Evolutionary conservation across 208 protist genomes (phyloP).

Genomic region (Wallacemonas sp.): DNA sequence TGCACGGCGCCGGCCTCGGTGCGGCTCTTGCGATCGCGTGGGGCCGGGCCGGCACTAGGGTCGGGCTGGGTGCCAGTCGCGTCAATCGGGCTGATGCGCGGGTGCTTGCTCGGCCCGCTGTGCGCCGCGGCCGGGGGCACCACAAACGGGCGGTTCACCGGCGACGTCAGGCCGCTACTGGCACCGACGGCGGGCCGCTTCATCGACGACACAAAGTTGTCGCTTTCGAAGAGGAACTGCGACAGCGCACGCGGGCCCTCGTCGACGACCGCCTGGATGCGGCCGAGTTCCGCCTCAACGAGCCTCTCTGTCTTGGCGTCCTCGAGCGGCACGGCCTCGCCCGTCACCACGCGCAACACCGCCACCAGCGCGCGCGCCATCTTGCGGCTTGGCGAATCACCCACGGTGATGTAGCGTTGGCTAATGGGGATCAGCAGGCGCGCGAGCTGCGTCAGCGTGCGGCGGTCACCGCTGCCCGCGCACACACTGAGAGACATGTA

Average conservation of each 20-base stretch:
- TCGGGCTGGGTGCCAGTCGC: background rate
- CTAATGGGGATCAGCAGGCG: slow-evolving; percentile 22
- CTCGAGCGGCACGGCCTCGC: slow-evolving; percentile 20
- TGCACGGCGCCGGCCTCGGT: background rate
- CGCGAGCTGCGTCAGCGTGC: slow-evolving; percentile 19
- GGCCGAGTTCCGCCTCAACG: slow-evolving; percentile 52
- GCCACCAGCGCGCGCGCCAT: slow-evolving; percentile 81
- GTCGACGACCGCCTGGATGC: slow-evolving; percentile 37
- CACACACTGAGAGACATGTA: slow-evolving; percentile 76
- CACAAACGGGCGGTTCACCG: background rate
- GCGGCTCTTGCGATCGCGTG: background rate
- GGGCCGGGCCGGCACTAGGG: background rate
- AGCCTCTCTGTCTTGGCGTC: slow-evolving; percentile 57
- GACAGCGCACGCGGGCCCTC: slow-evolving; percentile 48
- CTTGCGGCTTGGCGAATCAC: slow-evolving; percentile 72
- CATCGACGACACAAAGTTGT: slow-evolving; percentile 57
- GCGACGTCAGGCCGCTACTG: background rate
- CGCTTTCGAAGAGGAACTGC: slow-evolving; percentile 49
- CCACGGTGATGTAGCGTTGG: slow-evolving; percentile 55
- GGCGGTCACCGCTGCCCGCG: slow-evolving; percentile 23
- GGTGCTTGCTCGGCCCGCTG: background rate
- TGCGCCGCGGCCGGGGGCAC: background rate
- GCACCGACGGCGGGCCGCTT: slow-evolving; percentile 12
- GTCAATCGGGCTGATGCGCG: background rate
- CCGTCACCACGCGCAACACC: slow-evolving; percentile 38